A percentile compares a stretch with the other conserved stretches of the same genome.
These are phyloP conservation scores for Clitoria ternatea DNA, from an alignment of 306 rosid genomes.

Conservation along the genomic window DNA sequence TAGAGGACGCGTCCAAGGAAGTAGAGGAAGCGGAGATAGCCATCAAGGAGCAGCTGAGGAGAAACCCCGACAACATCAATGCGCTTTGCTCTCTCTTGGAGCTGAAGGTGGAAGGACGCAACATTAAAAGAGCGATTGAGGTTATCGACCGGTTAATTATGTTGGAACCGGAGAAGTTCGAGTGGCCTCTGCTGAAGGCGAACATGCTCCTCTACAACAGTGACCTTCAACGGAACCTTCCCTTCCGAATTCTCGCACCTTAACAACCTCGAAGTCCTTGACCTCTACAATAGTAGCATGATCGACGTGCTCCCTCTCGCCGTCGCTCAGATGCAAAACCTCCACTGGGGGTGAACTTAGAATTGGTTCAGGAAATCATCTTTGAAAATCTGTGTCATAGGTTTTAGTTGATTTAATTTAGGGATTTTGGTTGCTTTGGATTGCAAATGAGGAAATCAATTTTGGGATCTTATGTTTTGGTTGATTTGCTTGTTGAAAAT, in stretches of 20 bases:
- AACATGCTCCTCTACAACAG: slow-evolving; percentile 56
- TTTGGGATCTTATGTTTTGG: too few species aligned
- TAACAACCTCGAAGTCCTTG: slow-evolving; percentile 55
- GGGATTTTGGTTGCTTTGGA: too few species aligned
- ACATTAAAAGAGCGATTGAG: slow-evolving; percentile 51
- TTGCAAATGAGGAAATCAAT: too few species aligned
- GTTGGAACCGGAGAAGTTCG: slow-evolving; percentile 65
- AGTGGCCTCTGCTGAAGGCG: slow-evolving; percentile 84
- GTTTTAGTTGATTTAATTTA: too few species aligned
- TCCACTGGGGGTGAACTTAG: too few species aligned
- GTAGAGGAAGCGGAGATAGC: slow-evolving; percentile 44
- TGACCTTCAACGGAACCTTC: slow-evolving; percentile 57
- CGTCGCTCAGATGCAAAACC: slow-evolving; percentile 44
- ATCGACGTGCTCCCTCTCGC: slow-evolving; percentile 66
- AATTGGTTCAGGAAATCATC: too few species aligned
- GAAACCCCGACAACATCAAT: slow-evolving; percentile 47
- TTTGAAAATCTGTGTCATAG: too few species aligned
- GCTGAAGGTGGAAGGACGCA: slow-evolving; percentile 48
- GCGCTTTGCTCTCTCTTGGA: slow-evolving; percentile 75
- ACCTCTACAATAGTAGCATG: slow-evolving; percentile 78
- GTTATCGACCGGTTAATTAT: slow-evolving; percentile 64
- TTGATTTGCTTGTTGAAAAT: too few species aligned
- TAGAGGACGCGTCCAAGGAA: neutral
- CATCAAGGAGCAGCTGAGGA: slow-evolving; percentile 41
- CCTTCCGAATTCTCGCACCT: slow-evolving; percentile 51